These are phyloP conservation scores for Aspergillus arachidicola DNA, from an alignment of 2,329 filamentous ascomycete species.

Conservation along the genomic window DNA sequence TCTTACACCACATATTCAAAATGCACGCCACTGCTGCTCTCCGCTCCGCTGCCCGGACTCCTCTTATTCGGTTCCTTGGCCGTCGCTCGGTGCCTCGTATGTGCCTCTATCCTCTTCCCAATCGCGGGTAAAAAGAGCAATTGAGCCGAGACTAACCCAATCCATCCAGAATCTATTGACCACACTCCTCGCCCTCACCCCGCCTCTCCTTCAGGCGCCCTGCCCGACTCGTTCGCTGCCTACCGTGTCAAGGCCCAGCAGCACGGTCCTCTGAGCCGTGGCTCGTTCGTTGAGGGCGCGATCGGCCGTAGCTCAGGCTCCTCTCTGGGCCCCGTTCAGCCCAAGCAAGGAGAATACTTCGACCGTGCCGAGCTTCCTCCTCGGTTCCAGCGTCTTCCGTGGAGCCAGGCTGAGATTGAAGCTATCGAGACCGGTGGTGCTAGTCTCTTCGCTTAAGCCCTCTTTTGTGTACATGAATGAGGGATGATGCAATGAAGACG, in stretches of 20 bases:
- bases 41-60: constrained; percentile 45
- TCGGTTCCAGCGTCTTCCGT: constrained; percentile 76
- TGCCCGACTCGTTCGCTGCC: constrained; percentile 63
- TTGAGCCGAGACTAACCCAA: constrained; percentile 6
- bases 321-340: constrained; percentile 70
- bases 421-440: constrained; percentile 93
- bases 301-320: constrained; percentile 67
- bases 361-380: constrained; percentile 85
- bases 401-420: constrained; percentile 85
- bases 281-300: constrained; percentile 40
- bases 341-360: constrained; percentile 76
- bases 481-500: constrained; percentile 21
- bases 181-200: constrained; percentile 63
- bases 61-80: constrained; percentile 54
- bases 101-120: constrained; percentile 17
- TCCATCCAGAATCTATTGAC: constrained; percentile 43
- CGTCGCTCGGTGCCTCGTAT: constrained; percentile 50
- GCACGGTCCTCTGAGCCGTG: constrained; percentile 60
- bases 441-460: constrained; percentile 56
- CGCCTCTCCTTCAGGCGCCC: constrained; percentile 56
- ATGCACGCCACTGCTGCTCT: constrained; percentile 49
- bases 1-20: constrained; percentile 23
- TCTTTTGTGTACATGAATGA: constrained; percentile 8
- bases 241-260: constrained; percentile 67
- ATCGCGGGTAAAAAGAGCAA: not conserved